Base-by-base conservation (phyloP, 2,329 filamentous ascomycete species). In the Alternaria sp. region DNA sequence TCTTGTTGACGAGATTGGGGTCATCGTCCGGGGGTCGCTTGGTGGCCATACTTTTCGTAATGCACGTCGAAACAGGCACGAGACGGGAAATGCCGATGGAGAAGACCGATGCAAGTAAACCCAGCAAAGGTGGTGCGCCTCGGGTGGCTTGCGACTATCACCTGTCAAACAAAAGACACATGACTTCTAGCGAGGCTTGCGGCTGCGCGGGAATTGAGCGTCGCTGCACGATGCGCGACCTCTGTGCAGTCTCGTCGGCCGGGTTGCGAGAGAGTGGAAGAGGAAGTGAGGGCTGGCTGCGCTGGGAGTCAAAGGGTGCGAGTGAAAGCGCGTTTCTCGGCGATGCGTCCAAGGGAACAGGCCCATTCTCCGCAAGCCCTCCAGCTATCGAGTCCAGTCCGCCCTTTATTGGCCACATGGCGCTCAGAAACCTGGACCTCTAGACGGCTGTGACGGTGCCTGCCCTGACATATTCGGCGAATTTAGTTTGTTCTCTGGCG, bases 1-100 rank as follows among this genome's bases (percentile, higher is more conserved):
- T 69, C 70, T 80, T 80, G 62, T 50, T 56, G 57, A 51, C 47
- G 47, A 69, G 64, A 21, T 58, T 57, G 30, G 65, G 53, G 36
- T 75, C 71, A 53, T 69, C 65, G 25, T 73, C 72, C 32, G 70
- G 63, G 45, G 69, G 57, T 53, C 72, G 67, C 66, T 75, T 75
- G 30, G 74, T 70, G 30, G 67, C 68, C 74, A 77, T 77, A 61
- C 28, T 62, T 46, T 46, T 36, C 28, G 57, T 32, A 46, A 56
- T 69, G 68, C 60, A 47, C 46, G 63, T 55, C 61, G 62, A 17
- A 51, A 61, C 57, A 54, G 56, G 58, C 53, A 57, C 56, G 32
- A 53, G 58, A 53, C 60, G 60, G 60, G 46, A 62, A 61, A 57
- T 61, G 53, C 62, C 58, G 62, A 40, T 51, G 47, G 53, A 56